phyloP scores from a whole-genome alignment of 164 flowering plant species.

The grape (Vitis vinifera) region DNA sequence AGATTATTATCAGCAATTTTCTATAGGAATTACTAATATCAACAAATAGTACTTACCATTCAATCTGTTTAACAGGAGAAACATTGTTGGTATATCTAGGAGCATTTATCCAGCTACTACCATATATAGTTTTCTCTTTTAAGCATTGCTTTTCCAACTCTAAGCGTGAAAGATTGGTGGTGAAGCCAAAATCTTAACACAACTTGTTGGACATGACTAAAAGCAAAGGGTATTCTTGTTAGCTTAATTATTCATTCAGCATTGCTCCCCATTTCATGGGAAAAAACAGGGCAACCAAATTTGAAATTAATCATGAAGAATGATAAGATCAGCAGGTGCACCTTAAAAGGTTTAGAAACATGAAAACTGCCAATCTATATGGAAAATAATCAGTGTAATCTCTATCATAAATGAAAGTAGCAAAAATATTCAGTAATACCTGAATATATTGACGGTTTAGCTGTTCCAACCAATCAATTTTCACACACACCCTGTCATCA shows the following conservation, averaged over 20 bases:
- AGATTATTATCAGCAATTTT: no score
- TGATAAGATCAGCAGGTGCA: neutral
- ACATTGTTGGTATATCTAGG: no score
- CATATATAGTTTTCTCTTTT: no score
- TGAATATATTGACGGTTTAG: slow-evolving; percentile 83
- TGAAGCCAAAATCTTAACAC: no score
- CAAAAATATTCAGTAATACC: slow-evolving; percentile 38
- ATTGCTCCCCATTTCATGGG: neutral
- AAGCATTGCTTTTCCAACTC: no score
- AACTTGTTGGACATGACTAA: neutral
- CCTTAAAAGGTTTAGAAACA: neutral
- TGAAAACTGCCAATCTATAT: neutral
- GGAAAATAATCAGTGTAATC: neutral
- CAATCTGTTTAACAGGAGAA: no score
- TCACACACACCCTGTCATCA: slow-evolving; percentile 76
- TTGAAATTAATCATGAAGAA: neutral
- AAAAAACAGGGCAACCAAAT: neutral
- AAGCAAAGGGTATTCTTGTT: neutral
- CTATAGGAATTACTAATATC: no score
- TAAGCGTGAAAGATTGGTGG: no score
- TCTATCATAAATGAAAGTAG: neutral
- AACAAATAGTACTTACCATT: no score
- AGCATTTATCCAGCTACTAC: no score
- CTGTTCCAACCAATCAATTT: slow-evolving; percentile 95
- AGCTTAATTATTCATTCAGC: neutral